phyloP scores from a whole-genome alignment of 148 eudicot genomes.

The Rheum nobile region DNA sequence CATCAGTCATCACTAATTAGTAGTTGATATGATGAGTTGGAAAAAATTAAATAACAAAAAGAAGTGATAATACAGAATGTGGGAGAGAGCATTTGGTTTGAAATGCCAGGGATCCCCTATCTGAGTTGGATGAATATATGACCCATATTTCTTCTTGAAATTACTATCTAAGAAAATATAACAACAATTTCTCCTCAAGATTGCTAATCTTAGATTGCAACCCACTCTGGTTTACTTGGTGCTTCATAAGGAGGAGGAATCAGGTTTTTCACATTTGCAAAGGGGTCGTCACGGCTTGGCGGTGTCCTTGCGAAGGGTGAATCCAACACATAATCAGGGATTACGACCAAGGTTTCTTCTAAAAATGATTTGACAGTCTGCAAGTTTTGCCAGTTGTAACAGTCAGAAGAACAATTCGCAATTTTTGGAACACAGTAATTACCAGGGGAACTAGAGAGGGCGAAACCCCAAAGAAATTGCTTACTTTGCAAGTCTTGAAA shows the following conservation, averaged over 20 bases:
- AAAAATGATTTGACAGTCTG: constrained; percentile 70
- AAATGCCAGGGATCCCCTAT: constrained; percentile 5
- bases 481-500: constrained; percentile 70
- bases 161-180: neutral
- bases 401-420: neutral
- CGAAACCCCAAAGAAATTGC: too few species aligned
- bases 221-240: constrained; percentile 25
- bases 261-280: constrained; percentile 36
- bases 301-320: constrained; percentile 41
- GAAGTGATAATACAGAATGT: neutral
- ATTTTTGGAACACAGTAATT: neutral
- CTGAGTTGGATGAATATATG: neutral
- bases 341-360: constrained; percentile 59
- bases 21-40: neutral
- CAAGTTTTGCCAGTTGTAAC: constrained; percentile 10
- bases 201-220: constrained; percentile 36
- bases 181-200: neutral
- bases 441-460: neutral
- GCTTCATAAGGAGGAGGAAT: constrained; percentile 62
- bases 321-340: constrained; percentile 86
- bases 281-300: constrained; percentile 37
- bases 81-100: neutral
- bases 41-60: neutral
- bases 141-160: neutral
- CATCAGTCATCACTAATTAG: neutral